phyloP scores from a whole-genome alignment of 2,329 filamentous ascomycete genomes.

The Lecanosticta acicola region DNA sequence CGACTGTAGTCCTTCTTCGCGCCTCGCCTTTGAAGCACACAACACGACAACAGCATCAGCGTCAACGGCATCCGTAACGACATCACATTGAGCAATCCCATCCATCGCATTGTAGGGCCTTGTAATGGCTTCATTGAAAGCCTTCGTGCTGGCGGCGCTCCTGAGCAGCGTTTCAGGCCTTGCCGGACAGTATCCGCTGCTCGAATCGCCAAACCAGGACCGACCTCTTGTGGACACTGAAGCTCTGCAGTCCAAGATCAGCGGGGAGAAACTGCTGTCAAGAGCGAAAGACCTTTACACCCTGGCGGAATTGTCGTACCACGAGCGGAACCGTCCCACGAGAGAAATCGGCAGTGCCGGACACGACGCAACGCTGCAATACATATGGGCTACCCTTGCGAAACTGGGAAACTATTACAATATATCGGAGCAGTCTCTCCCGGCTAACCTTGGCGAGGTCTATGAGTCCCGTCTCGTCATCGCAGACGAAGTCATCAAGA shows the following conservation, averaged over 20 bases:
- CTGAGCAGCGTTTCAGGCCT: constrained; percentile 2
- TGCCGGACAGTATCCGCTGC: constrained; percentile 11
- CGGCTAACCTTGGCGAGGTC: constrained; percentile 25
- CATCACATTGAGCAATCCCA: too few species aligned
- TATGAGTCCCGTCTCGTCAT: constrained; percentile 40
- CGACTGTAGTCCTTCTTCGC: too few species aligned
- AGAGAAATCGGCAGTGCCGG: constrained; percentile 59
- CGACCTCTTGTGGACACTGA: constrained; percentile 30
- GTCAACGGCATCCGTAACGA: too few species aligned
- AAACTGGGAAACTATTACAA: constrained; percentile 57
- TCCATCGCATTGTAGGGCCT: too few species aligned
- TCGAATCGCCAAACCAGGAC: constrained; percentile 1
- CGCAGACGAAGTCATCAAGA: constrained; percentile 54
- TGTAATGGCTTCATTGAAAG: too few species aligned
- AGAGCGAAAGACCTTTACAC: constrained; percentile 58
- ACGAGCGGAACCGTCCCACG: constrained; percentile 63
- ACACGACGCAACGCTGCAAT: constrained; percentile 26
- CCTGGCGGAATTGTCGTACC: constrained; percentile 54
- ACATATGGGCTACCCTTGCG: constrained; percentile 31
- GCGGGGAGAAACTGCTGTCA: constrained; percentile 49
- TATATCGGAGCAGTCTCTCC: constrained; percentile 45
- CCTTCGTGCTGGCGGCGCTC: too few species aligned
- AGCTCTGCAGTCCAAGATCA: constrained; percentile 54
- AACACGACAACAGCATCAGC: too few species aligned
- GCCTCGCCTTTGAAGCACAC: too few species aligned